A percentile compares a stretch with the other conserved stretches of the same genome.
phyloP scores from a whole-genome alignment of 306 rosid genomes.

The Rosa lucieae region DNA sequence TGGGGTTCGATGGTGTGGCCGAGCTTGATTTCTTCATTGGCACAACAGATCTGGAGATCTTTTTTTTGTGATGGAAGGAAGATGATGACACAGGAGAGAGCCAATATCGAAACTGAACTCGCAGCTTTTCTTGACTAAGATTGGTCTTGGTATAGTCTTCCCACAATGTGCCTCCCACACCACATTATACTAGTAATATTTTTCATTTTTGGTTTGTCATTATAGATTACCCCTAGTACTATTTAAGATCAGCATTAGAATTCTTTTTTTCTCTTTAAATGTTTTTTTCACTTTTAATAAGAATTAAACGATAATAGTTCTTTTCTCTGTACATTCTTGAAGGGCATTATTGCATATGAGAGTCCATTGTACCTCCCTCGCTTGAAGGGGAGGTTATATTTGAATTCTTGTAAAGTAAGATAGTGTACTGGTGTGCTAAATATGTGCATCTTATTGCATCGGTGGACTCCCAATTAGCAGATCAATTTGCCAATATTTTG shows the following conservation, averaged over 20 bases:
- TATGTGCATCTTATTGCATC: too few relatives aligned
- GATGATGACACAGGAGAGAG: not conserved
- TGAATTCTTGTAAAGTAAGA: too few relatives aligned
- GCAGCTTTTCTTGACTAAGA: slow-evolving; percentile 5
- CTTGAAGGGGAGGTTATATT: too few relatives aligned
- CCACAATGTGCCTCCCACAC: not conserved
- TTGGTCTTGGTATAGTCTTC: not conserved
- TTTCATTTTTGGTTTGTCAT: not conserved
- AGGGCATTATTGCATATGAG: too few relatives aligned
- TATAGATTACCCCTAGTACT: not conserved
- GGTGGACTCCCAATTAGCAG: too few relatives aligned
- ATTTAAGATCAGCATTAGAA: not conserved
- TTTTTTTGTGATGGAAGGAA: not conserved
- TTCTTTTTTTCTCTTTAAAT: too few relatives aligned
- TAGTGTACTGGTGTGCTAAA: too few relatives aligned
- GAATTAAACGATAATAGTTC: too few relatives aligned
- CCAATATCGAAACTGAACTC: not conserved
- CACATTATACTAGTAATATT: not conserved
- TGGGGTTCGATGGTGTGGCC: slow-evolving; percentile 25
- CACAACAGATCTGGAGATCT: not conserved
- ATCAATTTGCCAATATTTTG: too few relatives aligned
- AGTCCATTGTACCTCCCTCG: too few relatives aligned
- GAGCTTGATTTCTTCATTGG: slow-evolving; percentile 37
- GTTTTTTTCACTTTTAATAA: too few relatives aligned
- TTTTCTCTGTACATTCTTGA: too few relatives aligned